Conservation (phyloP, 78 protist species). For the Tieghemostelium lacteum region DNA sequence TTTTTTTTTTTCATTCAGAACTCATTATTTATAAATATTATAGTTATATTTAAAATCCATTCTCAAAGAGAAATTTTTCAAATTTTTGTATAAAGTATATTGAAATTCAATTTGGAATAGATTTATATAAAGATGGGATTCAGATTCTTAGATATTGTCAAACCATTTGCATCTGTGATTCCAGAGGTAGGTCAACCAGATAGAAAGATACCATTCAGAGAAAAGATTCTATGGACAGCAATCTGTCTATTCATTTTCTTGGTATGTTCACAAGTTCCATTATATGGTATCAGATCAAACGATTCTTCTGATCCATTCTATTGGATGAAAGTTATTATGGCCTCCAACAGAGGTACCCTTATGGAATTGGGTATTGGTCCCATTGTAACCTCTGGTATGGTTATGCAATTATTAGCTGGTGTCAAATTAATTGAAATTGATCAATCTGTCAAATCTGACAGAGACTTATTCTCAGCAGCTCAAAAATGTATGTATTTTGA, state of each 20-base stretch:
- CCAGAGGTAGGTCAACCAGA: conserved; percentile 99
- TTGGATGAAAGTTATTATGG: conserved; percentile 99
- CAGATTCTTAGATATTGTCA: conserved; percentile 89
- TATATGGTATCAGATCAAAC: conserved; percentile 95
- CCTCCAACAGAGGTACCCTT: conserved; percentile 99
- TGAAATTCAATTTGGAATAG: background rate
- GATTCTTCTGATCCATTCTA: conserved; percentile 98
- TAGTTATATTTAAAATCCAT: too few relatives aligned
- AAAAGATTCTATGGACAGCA: conserved; percentile 97
- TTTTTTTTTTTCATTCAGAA: too few relatives aligned
- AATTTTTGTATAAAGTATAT: background rate
- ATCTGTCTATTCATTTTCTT: conserved; percentile 97
- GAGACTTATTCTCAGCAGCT: conserved; percentile 95
- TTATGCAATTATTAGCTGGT: conserved; percentile 98
- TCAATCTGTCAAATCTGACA: conserved; percentile 91
- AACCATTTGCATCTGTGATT: conserved; percentile 96
- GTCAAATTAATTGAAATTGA: conserved; percentile 98
- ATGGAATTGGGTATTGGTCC: conserved; percentile 99
- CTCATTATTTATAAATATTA: too few relatives aligned
- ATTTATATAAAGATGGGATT: conserved; percentile 59
- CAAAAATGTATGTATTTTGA: conserved; percentile 91
- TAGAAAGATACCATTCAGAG: conserved; percentile 89
- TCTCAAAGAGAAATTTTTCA: too few relatives aligned
- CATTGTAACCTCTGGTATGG: conserved; percentile 97
- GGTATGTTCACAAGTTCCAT: conserved; percentile 99